These are phyloP conservation scores for Fusarium temperatum DNA, from an alignment of 2,329 filamentous ascomycete genomes.

Conservation along the genomic window DNA sequence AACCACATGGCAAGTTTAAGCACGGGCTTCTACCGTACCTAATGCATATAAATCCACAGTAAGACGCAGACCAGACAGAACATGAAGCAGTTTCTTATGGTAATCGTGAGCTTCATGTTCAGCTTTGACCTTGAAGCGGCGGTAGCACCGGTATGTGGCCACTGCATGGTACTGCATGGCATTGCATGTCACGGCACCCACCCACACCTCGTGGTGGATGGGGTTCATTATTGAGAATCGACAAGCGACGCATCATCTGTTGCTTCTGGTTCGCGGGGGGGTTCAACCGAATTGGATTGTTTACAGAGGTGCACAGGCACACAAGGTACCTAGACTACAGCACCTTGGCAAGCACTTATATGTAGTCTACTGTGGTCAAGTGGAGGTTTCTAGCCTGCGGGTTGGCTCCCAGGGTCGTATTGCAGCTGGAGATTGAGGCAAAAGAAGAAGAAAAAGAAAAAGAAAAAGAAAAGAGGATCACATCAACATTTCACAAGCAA, in stretches of 20 bases:
- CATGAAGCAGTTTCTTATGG: background rate
- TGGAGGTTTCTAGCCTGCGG: background rate
- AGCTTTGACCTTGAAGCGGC: slow-evolving; percentile 3
- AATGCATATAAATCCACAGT: background rate
- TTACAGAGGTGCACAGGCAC: background rate
- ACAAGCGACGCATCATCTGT: slow-evolving; percentile 1
- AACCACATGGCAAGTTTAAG: slow-evolving; percentile 7
- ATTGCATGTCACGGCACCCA: background rate
- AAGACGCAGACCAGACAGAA: background rate
- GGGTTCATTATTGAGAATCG: background rate
- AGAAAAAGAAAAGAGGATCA: background rate
- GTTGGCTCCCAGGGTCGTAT: slow-evolving; percentile 14
- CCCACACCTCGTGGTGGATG: slow-evolving; percentile 22
- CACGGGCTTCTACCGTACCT: background rate
- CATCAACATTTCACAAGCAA: background rate
- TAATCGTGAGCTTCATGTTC: background rate
- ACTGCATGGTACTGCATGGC: background rate
- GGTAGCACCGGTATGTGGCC: slow-evolving; percentile 2
- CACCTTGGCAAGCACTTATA: background rate
- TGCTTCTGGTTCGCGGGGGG: slow-evolving; percentile 6
- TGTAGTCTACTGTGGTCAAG: background rate
- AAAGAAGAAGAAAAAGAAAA: background rate
- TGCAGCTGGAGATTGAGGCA: slow-evolving; percentile 6
- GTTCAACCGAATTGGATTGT: slow-evolving; percentile 1
- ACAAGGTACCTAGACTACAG: background rate